Base-by-base conservation (phyloP, 2,329 filamentous ascomycete species). In the Aspergillus sp. region DNA sequence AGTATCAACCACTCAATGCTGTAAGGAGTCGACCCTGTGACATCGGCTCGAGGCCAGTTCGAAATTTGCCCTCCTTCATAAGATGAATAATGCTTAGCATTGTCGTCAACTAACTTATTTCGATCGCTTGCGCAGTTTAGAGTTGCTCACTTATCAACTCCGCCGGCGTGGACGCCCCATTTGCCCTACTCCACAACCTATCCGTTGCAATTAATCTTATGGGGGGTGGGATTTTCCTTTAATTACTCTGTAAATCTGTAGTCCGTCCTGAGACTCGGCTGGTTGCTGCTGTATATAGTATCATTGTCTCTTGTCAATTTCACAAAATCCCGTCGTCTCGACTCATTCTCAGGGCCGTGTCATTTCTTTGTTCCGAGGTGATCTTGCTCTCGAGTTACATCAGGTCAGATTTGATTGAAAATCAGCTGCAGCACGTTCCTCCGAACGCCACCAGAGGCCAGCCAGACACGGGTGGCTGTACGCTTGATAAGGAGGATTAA, bases 351-450 rank as follows among this genome's bases (percentile, higher is more conserved):
- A 29, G 24, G 46, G 22, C 31, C 29, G 22, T 36, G 46, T 36
- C 49, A 56, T 45, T 22, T 49, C 26, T 49, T 42, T 11, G 18
- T 24, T 20, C 16, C 14, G 36, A 4, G 6, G 6, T n/a, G 36
- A 42, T 42, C 6, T n/a, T 7, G 2, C 36, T 42, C 5, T 36
- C 12, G 10, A 5, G 32, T 36, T 36, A 36, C 32, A 36, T 5
- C 32, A 36, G 9, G 32, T 16, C 32, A 14, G 11, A 4, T 16
- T 9, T 45, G 47, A 56, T 47, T 14, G 42, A 49, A 6, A 9
- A 29, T 29, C 26, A 29, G 6, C 54, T 26, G 18, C 55, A 55
- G 45, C 58, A 61, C 59, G 59, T 61, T 58, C 56, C 49, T 24
- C 56, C n/a, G 3, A 45, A 46, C 56, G 56, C 59, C 58, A 60